These are phyloP conservation scores for Ophiostoma ips DNA, from an alignment of 2,329 filamentous ascomycete species.

Conservation along the genomic window DNA sequence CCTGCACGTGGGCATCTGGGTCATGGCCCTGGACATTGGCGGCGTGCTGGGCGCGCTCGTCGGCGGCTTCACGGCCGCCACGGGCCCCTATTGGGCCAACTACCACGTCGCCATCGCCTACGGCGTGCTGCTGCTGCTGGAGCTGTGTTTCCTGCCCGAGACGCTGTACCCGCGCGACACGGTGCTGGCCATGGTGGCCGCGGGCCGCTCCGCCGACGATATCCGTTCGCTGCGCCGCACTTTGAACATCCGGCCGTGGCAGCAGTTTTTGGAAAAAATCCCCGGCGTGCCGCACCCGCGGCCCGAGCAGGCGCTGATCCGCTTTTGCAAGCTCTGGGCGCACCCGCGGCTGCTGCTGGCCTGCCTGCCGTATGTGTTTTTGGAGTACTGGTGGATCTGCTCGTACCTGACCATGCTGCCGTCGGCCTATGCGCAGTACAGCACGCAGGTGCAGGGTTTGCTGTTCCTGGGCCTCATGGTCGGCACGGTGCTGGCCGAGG, in stretches of 20 bases:
- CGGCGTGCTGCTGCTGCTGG: slow-evolving; percentile 30
- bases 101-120: neutral
- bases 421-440: slow-evolving; percentile 34
- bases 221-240: slow-evolving; percentile 24
- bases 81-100: neutral
- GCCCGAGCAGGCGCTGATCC: neutral
- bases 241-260: neutral
- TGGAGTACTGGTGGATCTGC: slow-evolving; percentile 43
- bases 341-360: slow-evolving; percentile 26
- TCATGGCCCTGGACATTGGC: slow-evolving; percentile 39
- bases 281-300: neutral
- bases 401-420: slow-evolving; percentile 39
- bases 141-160: slow-evolving; percentile 38
- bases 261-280: neutral
- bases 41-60: slow-evolving; percentile 26
- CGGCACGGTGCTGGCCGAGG: slow-evolving; percentile 36
- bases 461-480: slow-evolving; percentile 39
- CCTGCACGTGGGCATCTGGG: slow-evolving; percentile 41
- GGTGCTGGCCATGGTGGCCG: slow-evolving; percentile 25
- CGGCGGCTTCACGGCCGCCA: slow-evolving; percentile 35
- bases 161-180: slow-evolving; percentile 39
- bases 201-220: slow-evolving; percentile 7
- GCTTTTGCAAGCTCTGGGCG: neutral
- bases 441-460: slow-evolving; percentile 35
- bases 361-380: slow-evolving; percentile 35